Evolutionary conservation across 2,329 filamentous ascomycete species (phyloP).

Genomic region (Huntiella decipiens): DNA sequence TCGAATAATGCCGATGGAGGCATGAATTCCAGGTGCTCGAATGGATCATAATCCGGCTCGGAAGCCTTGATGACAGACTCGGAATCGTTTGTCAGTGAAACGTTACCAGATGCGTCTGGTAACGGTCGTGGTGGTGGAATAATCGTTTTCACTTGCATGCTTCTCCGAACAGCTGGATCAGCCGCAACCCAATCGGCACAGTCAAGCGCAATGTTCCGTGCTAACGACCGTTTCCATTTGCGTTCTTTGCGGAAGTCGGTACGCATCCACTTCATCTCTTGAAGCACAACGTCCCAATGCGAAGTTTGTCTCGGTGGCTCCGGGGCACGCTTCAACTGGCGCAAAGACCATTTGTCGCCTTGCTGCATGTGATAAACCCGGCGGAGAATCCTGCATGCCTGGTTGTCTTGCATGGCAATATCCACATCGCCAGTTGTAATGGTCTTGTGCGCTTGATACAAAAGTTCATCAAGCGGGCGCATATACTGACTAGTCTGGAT

Average conservation of each 20-base stretch:
- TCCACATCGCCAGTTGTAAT: constrained; percentile 71
- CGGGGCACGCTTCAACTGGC: constrained; percentile 66
- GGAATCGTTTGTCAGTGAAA: constrained; percentile 25
- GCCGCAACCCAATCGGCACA: constrained; percentile 68
- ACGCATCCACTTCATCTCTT: constrained; percentile 95
- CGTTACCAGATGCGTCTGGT: constrained; percentile 14
- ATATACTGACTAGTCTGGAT: constrained; percentile 37
- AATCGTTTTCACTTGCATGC: constrained; percentile 46
- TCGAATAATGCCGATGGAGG: constrained; percentile 67
- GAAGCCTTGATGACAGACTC: constrained; percentile 16
- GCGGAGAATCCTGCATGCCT: constrained; percentile 70
- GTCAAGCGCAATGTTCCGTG: constrained; percentile 59
- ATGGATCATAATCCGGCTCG: constrained; percentile 9
- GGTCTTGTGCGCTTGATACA: constrained; percentile 74
- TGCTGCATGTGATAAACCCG: constrained; percentile 83
- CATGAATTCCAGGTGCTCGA: constrained; percentile 26
- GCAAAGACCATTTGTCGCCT: constrained; percentile 76
- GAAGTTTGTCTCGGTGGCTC: constrained; percentile 61
- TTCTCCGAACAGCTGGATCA: constrained; percentile 39
- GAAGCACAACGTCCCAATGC: constrained; percentile 71
- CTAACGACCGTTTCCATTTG: constrained; percentile 77
- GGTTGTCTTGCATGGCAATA: constrained; percentile 65
- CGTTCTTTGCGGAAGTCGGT: constrained; percentile 88
- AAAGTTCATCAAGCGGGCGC: constrained; percentile 48
- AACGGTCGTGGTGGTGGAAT: constrained; percentile 24